These are phyloP conservation scores for Tetracentron sinense DNA, from an alignment of 164 flowering plant species.

Conservation along the genomic window DNA sequence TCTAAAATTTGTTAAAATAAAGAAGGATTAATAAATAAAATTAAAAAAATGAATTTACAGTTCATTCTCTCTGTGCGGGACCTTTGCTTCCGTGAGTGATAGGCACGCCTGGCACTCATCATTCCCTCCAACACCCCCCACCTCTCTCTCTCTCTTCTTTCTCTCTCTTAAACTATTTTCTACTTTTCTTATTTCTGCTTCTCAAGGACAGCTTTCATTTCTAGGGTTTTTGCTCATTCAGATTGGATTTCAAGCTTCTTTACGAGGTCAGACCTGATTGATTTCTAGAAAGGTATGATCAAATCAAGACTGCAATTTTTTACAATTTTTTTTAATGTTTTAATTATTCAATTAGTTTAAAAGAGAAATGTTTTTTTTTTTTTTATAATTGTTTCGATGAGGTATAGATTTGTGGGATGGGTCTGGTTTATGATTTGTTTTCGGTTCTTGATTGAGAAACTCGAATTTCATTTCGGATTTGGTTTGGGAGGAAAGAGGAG, in stretches of 20 bases:
- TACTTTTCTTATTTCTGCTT: slow-evolving; percentile 9
- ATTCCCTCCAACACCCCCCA: slow-evolving; percentile 33
- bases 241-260: slow-evolving; percentile 20
- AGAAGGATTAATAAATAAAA: too few relatives aligned
- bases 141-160: slow-evolving; percentile 18
- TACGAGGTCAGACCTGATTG: slow-evolving; percentile 9
- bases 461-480: slow-evolving; percentile 1
- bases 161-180: slow-evolving; percentile 2
- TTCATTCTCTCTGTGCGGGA: slow-evolving; percentile 11
- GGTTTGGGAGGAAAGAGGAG: not conserved
- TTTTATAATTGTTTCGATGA: not conserved
- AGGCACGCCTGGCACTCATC: slow-evolving; percentile 75
- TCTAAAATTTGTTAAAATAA: not conserved
- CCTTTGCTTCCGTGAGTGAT: slow-evolving; percentile 54
- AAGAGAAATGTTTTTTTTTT: not conserved
- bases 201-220: not conserved
- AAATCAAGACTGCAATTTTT: not conserved
- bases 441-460: not conserved
- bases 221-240: not conserved
- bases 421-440: not conserved
- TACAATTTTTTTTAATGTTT: not conserved
- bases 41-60: slow-evolving; percentile 15
- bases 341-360: not conserved
- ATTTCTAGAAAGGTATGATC: slow-evolving; percentile 23
- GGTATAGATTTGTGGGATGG: not conserved